Evolutionary conservation across 768 basidiomycete genomes (phyloP).

Genomic region (Plicaturopsis crispa): DNA sequence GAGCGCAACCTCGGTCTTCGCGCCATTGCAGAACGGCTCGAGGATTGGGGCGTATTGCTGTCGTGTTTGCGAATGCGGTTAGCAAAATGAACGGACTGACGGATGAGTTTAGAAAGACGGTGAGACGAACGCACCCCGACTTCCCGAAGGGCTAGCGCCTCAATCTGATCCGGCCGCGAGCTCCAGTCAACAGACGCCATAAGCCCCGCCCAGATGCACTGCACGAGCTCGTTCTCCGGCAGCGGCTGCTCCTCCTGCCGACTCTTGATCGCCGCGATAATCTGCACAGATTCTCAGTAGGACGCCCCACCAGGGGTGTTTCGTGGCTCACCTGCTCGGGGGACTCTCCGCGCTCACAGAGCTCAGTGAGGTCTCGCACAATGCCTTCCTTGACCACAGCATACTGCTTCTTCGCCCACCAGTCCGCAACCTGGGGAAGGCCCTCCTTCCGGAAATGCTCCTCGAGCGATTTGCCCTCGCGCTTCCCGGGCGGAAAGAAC

Average conservation of each 20-base stretch:
- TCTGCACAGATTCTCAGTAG: slow-evolving; percentile 33
- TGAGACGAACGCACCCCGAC: slow-evolving; percentile 63
- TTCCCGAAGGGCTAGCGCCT: slow-evolving; percentile 82
- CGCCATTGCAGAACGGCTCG: slow-evolving; percentile 82
- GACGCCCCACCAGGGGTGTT: slow-evolving; percentile 1
- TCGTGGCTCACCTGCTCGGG: slow-evolving; percentile 50
- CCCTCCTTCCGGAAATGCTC: slow-evolving; percentile 82
- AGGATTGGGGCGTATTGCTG: slow-evolving; percentile 82
- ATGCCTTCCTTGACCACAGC: slow-evolving; percentile 76
- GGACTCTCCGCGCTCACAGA: slow-evolving; percentile 63
- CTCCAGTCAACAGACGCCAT: slow-evolving; percentile 86
- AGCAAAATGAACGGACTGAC: not conserved
- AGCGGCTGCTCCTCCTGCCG: slow-evolving; percentile 76
- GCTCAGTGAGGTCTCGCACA: slow-evolving; percentile 57
- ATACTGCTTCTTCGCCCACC: slow-evolving; percentile 89
- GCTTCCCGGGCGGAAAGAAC: slow-evolving; percentile 85
- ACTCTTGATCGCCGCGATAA: slow-evolving; percentile 64
- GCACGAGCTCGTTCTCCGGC: slow-evolving; percentile 76
- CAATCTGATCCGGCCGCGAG: slow-evolving; percentile 87
- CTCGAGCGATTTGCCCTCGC: slow-evolving; percentile 66
- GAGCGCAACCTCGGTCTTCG: slow-evolving; percentile 88
- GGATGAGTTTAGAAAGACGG: not conserved
- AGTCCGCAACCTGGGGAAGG: slow-evolving; percentile 78
- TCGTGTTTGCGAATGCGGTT: no score
- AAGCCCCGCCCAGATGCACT: slow-evolving; percentile 89